A percentile compares a stretch with the other conserved stretches of the same genome.
phyloP scores from a whole-genome alignment of 768 basidiomycete genomes.

The Candolleomyces aberdarensis region DNA sequence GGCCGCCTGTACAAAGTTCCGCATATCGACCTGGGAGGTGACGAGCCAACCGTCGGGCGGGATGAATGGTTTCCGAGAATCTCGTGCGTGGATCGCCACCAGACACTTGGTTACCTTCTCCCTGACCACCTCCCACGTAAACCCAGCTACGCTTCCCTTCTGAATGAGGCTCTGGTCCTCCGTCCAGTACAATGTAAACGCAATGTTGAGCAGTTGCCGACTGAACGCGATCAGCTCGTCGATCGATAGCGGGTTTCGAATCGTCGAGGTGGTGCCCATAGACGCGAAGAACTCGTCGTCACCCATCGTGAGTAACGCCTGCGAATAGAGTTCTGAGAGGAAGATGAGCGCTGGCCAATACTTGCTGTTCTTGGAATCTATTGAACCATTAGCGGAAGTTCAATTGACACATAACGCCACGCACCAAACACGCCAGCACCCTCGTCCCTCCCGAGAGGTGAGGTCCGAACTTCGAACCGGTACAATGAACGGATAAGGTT shows the following conservation, averaged over 20 bases:
- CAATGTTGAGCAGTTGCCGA: constrained; percentile 75
- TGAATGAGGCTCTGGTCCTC: constrained; percentile 34
- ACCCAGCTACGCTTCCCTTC: constrained; percentile 25
- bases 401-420: constrained; percentile 19
- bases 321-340: constrained; percentile 77
- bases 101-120: constrained; percentile 77
- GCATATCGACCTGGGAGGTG: constrained; percentile 41
- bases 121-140: constrained; percentile 67
- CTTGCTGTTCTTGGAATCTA: constrained; percentile 42
- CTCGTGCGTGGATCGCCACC: constrained; percentile 80
- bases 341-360: constrained; percentile 74
- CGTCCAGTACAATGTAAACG: constrained; percentile 64
- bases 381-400: background rate
- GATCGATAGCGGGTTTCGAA: constrained; percentile 72
- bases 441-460: constrained; percentile 60
- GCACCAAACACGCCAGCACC: constrained; percentile 24
- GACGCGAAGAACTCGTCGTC: constrained; percentile 94
- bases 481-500: constrained; percentile 76
- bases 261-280: background rate
- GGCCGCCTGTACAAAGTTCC: constrained; percentile 82
- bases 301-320: constrained; percentile 85
- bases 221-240: constrained; percentile 81
- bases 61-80: constrained; percentile 75
- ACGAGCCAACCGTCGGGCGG: constrained; percentile 72
- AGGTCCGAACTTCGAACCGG: constrained; percentile 58